These are phyloP conservation scores for Sphenostylis stenocarpa DNA, from an alignment of 306 rosid species.

Conservation along the genomic window DNA sequence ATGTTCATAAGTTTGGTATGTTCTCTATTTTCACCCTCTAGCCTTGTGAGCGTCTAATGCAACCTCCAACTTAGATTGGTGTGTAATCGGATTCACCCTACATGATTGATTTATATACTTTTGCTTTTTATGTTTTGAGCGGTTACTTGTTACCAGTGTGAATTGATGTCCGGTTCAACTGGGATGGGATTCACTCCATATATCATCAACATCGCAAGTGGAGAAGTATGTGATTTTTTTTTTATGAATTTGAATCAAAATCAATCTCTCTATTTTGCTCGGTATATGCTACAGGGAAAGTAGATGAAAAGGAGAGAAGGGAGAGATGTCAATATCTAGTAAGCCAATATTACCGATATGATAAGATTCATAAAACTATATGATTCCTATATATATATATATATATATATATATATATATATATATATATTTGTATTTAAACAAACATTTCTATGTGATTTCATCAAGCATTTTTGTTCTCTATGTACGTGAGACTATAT, in stretches of 20 bases:
- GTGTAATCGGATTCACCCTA: neutral
- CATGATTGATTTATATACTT: neutral
- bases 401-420: too few relatives aligned
- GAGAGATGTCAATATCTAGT: neutral
- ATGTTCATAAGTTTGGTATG: neutral
- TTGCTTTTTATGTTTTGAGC: constrained; percentile 32
- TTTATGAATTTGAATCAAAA: constrained; percentile 12
- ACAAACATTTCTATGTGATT: neutral
- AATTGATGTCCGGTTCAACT: constrained; percentile 70
- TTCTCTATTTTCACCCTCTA: neutral
- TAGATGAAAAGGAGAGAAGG: constrained; percentile 4
- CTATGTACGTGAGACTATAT: neutral
- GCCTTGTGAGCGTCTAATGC: neutral
- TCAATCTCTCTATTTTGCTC: neutral
- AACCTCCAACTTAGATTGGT: neutral
- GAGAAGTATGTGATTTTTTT: constrained; percentile 69
- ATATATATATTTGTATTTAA: neutral
- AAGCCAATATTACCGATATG: neutral
- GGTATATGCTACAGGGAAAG: neutral
- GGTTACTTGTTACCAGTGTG: constrained; percentile 62
- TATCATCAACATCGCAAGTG: constrained; percentile 67
- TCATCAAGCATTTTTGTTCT: neutral
- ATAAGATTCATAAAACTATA: neutral
- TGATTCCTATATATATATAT: too few relatives aligned
- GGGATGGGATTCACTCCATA: constrained; percentile 93